Base-by-base conservation (phyloP, 2,329 filamentous ascomycete genomes). In the Blumeria graminis region DNA sequence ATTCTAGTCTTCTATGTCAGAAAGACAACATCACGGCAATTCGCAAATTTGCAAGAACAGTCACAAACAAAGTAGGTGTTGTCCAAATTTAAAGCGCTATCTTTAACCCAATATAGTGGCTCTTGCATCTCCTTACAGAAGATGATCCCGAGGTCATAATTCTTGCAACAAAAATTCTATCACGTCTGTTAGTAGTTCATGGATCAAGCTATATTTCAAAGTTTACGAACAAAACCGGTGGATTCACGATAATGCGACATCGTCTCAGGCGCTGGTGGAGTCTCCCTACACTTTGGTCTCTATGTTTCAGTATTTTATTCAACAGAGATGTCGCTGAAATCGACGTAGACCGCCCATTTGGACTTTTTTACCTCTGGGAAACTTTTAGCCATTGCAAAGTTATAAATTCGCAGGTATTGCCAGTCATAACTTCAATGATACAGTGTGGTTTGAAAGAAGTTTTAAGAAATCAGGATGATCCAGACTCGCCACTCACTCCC, bases 261-360 rank as follows among this genome's bases (percentile, higher is more conserved):
- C 78, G 86, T 35, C 70, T 98, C 3, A 87, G 82, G 64, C 75
- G 82, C 63, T 95, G 89, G 80, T 98, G 92, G 90, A 82, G 86
- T 63, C 76, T 88, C 14, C 78, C 88, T 1, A 78, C 80, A 0
- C 69, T 96, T 32, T 96, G 92, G 92, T 81, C 83, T 0, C 82
- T 92, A 46, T 88, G 85, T 65, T 86, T 98, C 68, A 82, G 86
- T 56, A 84, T 96, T 22, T 69, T 98, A 1, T 94, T 98, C 64
- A 88, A 86, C 0, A 76, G 80, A 45, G 88, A 95, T 64, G 78
- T 93, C 50, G 81, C 80, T 1, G 78, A 78, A 53, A 76, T 89
- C 62, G 77, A 89, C 63, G 78, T 88, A 62, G 78, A 85, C 55
- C 75, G 78, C 61, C 74, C 81, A 32, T 84, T 94, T 62, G 83